A percentile compares a stretch with the other conserved stretches of the same genome.
phyloP scores from a whole-genome alignment of 768 basidiomycete genomes.

The Phlegmacium glaucopus region DNA sequence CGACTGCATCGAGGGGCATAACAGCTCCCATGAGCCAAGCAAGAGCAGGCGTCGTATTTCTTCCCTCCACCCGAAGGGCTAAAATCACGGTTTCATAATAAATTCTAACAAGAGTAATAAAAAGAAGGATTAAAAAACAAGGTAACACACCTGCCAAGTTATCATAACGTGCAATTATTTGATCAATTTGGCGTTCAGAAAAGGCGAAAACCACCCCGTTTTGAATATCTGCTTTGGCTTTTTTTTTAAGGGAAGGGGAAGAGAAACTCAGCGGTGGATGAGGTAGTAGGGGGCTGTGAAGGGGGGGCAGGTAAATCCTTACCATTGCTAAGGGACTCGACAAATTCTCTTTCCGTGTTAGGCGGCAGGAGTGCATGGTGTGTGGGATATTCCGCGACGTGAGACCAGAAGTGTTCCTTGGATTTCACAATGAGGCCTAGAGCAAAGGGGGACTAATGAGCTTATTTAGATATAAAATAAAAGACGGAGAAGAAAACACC shows the following conservation, averaged over 20 bases:
- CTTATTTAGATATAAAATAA: not conserved
- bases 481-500: conserved; percentile 1
- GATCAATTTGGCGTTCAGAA: conserved; percentile 33
- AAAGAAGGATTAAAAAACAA: no score
- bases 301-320: conserved; percentile 2
- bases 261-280: no score
- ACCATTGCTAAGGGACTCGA: conserved; percentile 30
- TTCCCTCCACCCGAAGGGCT: conserved; percentile 30
- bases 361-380: conserved; percentile 36
- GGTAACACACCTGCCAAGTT: conserved; percentile 30
- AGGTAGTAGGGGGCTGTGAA: not conserved
- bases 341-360: conserved; percentile 31
- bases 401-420: conserved; percentile 38
- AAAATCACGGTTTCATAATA: not conserved
- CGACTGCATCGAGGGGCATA: conserved; percentile 39
- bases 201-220: conserved; percentile 34
- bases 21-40: conserved; percentile 42
- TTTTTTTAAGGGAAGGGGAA: no score
- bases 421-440: conserved; percentile 25
- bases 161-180: conserved; percentile 34
- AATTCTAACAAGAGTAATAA: not conserved
- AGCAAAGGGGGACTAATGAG: conserved; percentile 1
- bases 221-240: conserved; percentile 25
- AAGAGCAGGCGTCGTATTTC: conserved; percentile 26
- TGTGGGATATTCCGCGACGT: conserved; percentile 40